Conservation (phyloP, 768 basidiomycete genomes). For the Kwoniella heveanensis region DNA sequence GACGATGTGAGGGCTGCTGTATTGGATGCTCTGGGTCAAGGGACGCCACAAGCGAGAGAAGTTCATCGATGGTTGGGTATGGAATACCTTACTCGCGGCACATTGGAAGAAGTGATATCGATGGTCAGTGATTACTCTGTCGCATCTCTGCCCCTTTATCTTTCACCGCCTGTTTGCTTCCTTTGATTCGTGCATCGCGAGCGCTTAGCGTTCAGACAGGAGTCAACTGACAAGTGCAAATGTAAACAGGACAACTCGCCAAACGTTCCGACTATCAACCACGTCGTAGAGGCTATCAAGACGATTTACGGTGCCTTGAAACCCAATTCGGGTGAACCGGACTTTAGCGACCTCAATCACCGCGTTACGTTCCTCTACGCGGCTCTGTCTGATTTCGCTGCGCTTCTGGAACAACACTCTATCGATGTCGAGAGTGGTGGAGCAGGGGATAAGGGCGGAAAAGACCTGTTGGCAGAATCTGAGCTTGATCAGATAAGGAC, state of each 20-base stretch:
- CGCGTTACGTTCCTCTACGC: conserved; percentile 24
- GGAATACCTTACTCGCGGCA: conserved; percentile 10
- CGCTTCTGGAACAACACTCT: conserved; percentile 14
- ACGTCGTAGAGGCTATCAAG: conserved; percentile 4
- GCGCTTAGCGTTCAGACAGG: too few species aligned
- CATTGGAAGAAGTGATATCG: not conserved
- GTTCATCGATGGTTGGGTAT: conserved; percentile 22
- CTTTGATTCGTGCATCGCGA: too few species aligned
- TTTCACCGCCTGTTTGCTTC: too few species aligned
- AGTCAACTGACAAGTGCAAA: not conserved
- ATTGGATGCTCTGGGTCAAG: conserved; percentile 13
- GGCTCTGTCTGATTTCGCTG: conserved; percentile 21
- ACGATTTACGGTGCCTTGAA: not conserved
- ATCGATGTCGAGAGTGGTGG: not conserved
- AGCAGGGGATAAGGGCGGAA: conserved; percentile 5
- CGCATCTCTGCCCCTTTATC: too few species aligned
- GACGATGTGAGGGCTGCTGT: conserved; percentile 10
- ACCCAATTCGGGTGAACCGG: conserved; percentile 1
- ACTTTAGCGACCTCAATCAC: conserved; percentile 13
- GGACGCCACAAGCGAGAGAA: not conserved
- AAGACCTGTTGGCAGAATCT: conserved; percentile 18
- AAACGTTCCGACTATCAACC: conserved; percentile 7
- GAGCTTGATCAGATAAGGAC: conserved; percentile 11
- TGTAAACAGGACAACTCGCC: not conserved
- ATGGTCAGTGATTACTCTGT: conserved; percentile 8